Percentiles rank a stretch among this genome's conserved stretches.
Evolutionary conservation across 306 rosid genomes (phyloP).

Genomic region (Cyclanthera cordifolia): DNA sequence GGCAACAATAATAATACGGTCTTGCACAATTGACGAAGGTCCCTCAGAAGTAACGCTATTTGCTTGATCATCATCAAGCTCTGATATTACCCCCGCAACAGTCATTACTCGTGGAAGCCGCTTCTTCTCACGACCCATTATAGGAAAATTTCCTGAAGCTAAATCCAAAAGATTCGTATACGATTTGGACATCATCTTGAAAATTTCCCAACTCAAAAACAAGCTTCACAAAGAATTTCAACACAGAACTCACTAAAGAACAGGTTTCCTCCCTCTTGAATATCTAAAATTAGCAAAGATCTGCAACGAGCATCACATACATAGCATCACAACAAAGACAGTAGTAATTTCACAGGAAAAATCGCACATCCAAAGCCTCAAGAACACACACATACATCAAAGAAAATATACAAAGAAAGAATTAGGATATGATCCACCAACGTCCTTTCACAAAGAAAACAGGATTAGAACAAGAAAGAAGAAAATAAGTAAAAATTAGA

Average conservation of each 20-base stretch:
- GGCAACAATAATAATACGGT: constrained; percentile 45
- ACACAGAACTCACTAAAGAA: constrained; percentile 10
- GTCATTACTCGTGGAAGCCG: constrained; percentile 49
- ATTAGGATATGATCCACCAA: constrained; percentile 5
- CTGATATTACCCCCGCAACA: constrained; percentile 44
- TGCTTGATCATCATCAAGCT: constrained; percentile 52
- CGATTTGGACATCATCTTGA: constrained; percentile 48
- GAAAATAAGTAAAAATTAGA: constrained; percentile 10
- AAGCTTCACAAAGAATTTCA: constrained; percentile 18
- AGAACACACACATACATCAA: constrained; percentile 11
- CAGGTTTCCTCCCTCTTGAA: constrained; percentile 14
- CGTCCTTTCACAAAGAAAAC: background rate
- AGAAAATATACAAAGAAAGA: constrained; percentile 14
- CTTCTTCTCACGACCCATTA: constrained; percentile 40
- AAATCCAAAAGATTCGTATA: constrained; percentile 53
- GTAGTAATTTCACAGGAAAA: background rate
- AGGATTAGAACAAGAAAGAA: background rate
- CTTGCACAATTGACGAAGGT: constrained; percentile 37
- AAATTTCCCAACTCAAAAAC: constrained; percentile 17
- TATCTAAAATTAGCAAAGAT: constrained; percentile 20
- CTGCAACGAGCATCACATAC: constrained; percentile 18
- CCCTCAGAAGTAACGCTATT: constrained; percentile 47
- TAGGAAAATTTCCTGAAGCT: constrained; percentile 49
- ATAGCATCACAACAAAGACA: constrained; percentile 8
- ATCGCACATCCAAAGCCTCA: constrained; percentile 9